Evolutionary conservation across 306 rosid genomes (phyloP), one percentile per base, ranked within the genome.

Genomic region (Rosa persica): DNA sequence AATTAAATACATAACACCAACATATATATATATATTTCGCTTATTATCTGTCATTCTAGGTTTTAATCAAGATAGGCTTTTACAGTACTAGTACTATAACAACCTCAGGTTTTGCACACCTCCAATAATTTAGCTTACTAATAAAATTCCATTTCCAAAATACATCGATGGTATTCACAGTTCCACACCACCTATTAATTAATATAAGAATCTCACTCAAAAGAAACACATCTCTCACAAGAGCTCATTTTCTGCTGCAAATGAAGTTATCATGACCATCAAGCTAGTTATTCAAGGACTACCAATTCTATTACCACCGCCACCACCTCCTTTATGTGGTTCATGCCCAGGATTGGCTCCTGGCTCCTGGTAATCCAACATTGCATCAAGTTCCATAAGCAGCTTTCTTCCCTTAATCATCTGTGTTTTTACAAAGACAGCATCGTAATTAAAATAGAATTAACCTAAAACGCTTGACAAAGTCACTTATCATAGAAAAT

Each of bases 321-420:
- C 67, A 60, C 58, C 79, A 46, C 8, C 67, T 67, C 88, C 89
- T 70, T 74, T 85, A 52, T 39, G 77, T 30, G 89, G 88, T 6
- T 79, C 89, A 44, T 89, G 90, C 22, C 30, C 75, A 11, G 86
- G 89, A 82, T 93, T 91, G 19, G 92, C 67, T 70, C 74, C 48
- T 36, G 91, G 89, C 3, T 86, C 86, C 9, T 65, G 44, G 77
- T 88, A 88, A 65, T 88, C 91, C 61, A 75, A 23, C 81, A 74
- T 34, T 64, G 75, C 75, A 58, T 87, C 96, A 62, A 75, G 78
- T 70, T 76, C 79, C 30, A 51, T 51, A 30, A 85, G 22, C 12
- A 89, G 75, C 81, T 83, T 75, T 77, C 90, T 87, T 73, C 72
- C 85, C 48, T 81, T 83, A 73, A 49, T 78, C 58, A 43, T 39